Evolutionary conservation across 805 yeast species (phyloP), one percentile per base, ranked within the genome.

Genomic region (Cyberlindnera americana): DNA sequence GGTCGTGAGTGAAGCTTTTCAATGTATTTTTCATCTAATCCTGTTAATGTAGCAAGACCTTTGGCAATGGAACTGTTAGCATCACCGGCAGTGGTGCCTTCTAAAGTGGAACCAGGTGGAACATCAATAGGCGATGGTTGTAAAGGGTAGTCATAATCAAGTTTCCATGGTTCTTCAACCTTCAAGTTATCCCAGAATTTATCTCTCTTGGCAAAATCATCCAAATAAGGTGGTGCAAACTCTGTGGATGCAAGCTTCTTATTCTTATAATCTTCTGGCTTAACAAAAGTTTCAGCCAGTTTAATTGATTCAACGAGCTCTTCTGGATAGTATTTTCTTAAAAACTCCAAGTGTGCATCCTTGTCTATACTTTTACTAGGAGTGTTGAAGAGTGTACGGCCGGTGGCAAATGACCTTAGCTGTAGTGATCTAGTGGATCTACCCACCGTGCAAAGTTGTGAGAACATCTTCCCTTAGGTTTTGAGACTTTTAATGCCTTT

Each of bases 271-370:
- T 81, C 75, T 35, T 75, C 67, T 15, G 95, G 91, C 9, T 77
- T 69, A 37, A 89, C 78, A 15, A 76, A 71, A 5, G 83, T 69
- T 65, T 91, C 96, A 0, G 97, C 86, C 32, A 83, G 72, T 51
- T 83, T 70, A 49, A 93, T 87, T 38, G 95, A 77, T 57, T 87
- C 85, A 47, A 91, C 74, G 36, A 90, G 71, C 43, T 81, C 83
- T 23, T 89, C 86, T 8, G 91, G 78, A 61, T 91, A 91, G 67
- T 81, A 91, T 57, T 88, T 78, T 33, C 77, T 62, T 50, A 90
- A 53, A 29, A 62, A 50, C 19, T 61, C 59, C 29, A 65, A 51
- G 45, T 64, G 65, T 29, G 59, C 36, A 19, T 44, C 41, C 23
- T 33, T 31, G 35, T 26, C 33, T 29, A 38, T 28, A 33, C 37